Conservation (phyloP, 192 early-diverging fungal genomes). For the Mortierella antarctica region DNA sequence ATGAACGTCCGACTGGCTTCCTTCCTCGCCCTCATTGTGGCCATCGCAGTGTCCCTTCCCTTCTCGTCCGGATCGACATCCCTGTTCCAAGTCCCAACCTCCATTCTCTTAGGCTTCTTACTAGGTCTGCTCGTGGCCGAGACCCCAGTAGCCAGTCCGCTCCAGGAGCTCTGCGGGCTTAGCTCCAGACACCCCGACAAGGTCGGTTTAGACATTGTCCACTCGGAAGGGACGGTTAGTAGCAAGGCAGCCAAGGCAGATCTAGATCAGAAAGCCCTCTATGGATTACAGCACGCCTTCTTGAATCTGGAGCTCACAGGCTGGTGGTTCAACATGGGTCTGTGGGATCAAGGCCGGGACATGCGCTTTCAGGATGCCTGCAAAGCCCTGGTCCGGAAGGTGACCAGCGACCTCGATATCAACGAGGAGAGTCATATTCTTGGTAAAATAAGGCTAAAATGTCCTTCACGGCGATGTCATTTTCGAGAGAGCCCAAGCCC, state of each 20-base stretch:
- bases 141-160: slow-evolving; percentile 28
- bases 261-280: slow-evolving; percentile 47
- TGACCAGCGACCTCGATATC: slow-evolving; percentile 32
- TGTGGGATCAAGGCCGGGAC: slow-evolving; percentile 41
- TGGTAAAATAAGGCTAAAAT: slow-evolving; percentile 7
- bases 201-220: slow-evolving; percentile 42
- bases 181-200: slow-evolving; percentile 34
- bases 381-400: slow-evolving; percentile 50
- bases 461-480: neutral
- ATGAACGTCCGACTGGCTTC: neutral
- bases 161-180: slow-evolving; percentile 35
- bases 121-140: slow-evolving; percentile 36
- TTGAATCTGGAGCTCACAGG: slow-evolving; percentile 55
- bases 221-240: neutral
- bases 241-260: slow-evolving; percentile 22
- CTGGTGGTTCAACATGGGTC: slow-evolving; percentile 63
- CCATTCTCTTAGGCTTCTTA: slow-evolving; percentile 27
- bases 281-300: slow-evolving; percentile 57
- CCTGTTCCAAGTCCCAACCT: neutral
- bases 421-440: slow-evolving; percentile 32
- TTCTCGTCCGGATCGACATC: neutral
- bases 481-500: neutral
- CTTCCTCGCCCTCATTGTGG: neutral
- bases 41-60: slow-evolving; percentile 7
- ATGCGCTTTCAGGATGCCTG: slow-evolving; percentile 57